Evolutionary conservation across 768 basidiomycete genomes (phyloP), one percentile per base, ranked within the genome.

Genomic region (Lactarius sanguifluus): DNA sequence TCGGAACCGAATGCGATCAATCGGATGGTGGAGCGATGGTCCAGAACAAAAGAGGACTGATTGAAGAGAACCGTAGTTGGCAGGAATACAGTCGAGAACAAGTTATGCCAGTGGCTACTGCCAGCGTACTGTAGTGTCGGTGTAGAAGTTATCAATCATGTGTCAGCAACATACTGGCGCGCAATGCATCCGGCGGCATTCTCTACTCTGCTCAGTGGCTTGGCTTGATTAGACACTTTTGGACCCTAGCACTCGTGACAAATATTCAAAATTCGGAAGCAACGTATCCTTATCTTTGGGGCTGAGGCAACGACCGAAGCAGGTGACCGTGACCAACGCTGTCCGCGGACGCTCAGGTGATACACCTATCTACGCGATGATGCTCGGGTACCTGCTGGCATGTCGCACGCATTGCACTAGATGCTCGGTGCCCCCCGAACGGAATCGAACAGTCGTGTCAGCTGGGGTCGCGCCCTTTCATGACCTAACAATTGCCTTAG

Each of bases 241-340:
- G 50, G 50, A 50, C 47, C 41, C 16, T 18, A 20, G 43, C 34
- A 52, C 56, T 25, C 45, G 57, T 57, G 45, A 36, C 34, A 58
- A 25, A 38, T 12, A n/a, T 38, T 18, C 34, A 25, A 25, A 25
- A 52, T 25, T 23, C 23, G 23, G 54, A 61, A 36, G 40, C 28
- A 38, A 45, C 59, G 30, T 36, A 41, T 56, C 40, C 40, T 56
- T 61, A 32, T 41, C 47, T 50, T 50, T 20, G 18, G 23, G 28
- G 15, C 25, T 10, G 18, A 18, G 28, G 15, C 25, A n/a, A 57
- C 30, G 59, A 43, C 64, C 54, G 2, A 47, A 13, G 56, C 65
- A 66, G 65, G 43, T 66, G 65, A 66, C 65, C 56, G 32, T 12
- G 41, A 23, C 47, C 47, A 25, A 38, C 36, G 3, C 36, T 38